Evolutionary conservation across 305 asterid species (phyloP), one percentile per base, ranked within the genome.

Genomic region (Fraxinus platypoda): DNA sequence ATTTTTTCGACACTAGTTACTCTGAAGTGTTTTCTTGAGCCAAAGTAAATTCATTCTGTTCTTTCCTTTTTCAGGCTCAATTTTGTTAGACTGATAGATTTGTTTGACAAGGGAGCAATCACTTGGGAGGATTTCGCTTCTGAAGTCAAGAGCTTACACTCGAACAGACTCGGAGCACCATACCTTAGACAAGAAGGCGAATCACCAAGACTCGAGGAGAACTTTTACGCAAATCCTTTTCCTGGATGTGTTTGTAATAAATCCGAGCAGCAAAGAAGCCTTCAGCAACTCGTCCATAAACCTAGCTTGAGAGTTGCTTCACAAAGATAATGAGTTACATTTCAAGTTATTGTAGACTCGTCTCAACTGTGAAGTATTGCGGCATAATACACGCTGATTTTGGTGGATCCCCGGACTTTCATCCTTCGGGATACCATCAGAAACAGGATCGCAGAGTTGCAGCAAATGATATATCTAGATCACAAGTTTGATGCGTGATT

Each of bases 181-280:
- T 85, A 87, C 81, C 86, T 77, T n/a, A 84, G 98, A 84, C 85
- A 83, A 89, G 84, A 38, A 6, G 91, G 89, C 33, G 79, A 76
- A 12, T 11, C 84, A 13, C 91, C 95, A 30, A 88, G 88, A 85
- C 41, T 84, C 2, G 97, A 95, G 82, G 97, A 95, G 84, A 91
- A 87, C 46, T 95, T 95, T 80, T 92, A 92, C 2, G 94, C 98
- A 34, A 95, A 95, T 84, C 98, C 98, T 81, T 88, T 81, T 81
- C 98, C 98, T 0, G 98, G 94, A 76, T 95, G 98, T 81, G 68
- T 95, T 52, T 95, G 98, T 75, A 89, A 87, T 34, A 75, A 62
- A 80, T 57, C 90, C 30, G 70, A 77, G 80, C 78, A 78, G 74
- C 57, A 74, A 49, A 23, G 33, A 34, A 83, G 62, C 66, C 71